phyloP scores from a whole-genome alignment of 306 rosid species.

The Lotus japonicus region DNA sequence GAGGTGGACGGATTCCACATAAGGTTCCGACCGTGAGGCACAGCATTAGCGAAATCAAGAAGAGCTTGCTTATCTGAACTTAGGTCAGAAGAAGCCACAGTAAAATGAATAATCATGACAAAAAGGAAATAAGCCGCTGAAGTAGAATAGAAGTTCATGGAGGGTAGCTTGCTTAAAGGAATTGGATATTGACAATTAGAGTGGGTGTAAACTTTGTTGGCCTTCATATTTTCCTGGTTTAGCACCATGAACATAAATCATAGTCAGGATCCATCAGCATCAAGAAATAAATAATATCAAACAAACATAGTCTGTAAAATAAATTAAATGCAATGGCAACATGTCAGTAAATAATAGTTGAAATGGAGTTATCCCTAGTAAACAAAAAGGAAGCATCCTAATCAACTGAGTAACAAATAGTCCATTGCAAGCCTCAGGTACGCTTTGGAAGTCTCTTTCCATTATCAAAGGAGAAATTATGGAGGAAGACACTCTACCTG shows the following conservation, averaged over 20 bases:
- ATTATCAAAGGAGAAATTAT: background rate
- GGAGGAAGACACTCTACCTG: background rate
- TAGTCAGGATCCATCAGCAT: slow-evolving; percentile 26
- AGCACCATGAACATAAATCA: slow-evolving; percentile 22
- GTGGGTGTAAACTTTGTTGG: slow-evolving; percentile 10
- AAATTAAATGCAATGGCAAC: background rate
- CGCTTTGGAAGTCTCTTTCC: background rate
- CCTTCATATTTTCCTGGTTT: slow-evolving; percentile 52
- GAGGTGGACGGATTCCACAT: slow-evolving; percentile 45
- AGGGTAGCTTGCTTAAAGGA: slow-evolving; percentile 19
- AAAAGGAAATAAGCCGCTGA: slow-evolving; percentile 39
- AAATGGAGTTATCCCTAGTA: background rate
- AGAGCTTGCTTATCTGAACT: slow-evolving; percentile 67
- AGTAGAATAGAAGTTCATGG: slow-evolving; percentile 49
- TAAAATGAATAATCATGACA: slow-evolving; percentile 33
- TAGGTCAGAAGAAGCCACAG: slow-evolving; percentile 52
- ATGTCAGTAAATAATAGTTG: background rate
- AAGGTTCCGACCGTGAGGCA: slow-evolving; percentile 65
- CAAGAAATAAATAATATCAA: background rate
- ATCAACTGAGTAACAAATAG: background rate
- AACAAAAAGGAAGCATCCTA: background rate
- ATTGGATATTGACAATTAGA: slow-evolving; percentile 24
- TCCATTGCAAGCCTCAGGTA: background rate
- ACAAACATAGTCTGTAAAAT: background rate
- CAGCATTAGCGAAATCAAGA: slow-evolving; percentile 50